Percentiles rank a stretch among this genome's conserved stretches.
These are phyloP conservation scores for Achlya hypogyna DNA, from an alignment of 352 stramenopile species.

Conservation along the genomic window DNA sequence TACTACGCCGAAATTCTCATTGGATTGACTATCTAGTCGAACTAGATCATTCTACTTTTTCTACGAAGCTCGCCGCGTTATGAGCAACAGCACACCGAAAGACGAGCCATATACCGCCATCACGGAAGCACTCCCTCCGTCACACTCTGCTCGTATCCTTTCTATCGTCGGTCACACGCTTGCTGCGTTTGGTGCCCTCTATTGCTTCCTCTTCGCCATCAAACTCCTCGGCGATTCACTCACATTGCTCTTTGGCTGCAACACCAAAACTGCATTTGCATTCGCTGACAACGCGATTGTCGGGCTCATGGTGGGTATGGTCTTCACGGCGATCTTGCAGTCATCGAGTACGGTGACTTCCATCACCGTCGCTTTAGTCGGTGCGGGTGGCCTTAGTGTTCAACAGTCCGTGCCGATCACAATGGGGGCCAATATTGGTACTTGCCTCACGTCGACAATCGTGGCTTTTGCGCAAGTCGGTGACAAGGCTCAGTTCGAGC, in stretches of 20 bases:
- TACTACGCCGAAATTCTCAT: no score
- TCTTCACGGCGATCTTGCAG: constrained; percentile 69
- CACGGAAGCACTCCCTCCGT: neutral
- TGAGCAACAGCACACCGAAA: neutral
- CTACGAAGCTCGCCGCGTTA: no score
- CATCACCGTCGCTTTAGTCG: constrained; percentile 62
- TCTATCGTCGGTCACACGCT: neutral
- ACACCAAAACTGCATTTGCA: constrained; percentile 53
- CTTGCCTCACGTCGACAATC: constrained; percentile 85
- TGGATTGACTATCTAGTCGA: no score
- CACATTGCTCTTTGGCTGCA: constrained; percentile 57
- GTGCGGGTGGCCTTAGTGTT: constrained; percentile 63
- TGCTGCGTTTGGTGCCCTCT: constrained; percentile 46
- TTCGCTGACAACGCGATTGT: constrained; percentile 65
- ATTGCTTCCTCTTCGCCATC: constrained; percentile 76
- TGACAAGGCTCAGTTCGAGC: constrained; percentile 54
- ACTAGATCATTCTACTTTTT: no score
- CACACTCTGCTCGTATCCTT: neutral
- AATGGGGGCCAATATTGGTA: constrained; percentile 88
- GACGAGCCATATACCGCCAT: neutral
- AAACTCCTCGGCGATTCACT: constrained; percentile 67
- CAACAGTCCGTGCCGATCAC: constrained; percentile 82
- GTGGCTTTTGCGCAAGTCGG: constrained; percentile 84
- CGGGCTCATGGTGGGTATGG: constrained; percentile 66
- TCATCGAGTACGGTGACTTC: constrained; percentile 74